These are phyloP conservation scores for Syncephalastrum racemosum DNA, from an alignment of 371 early-diverging fungal species.

Conservation along the genomic window DNA sequence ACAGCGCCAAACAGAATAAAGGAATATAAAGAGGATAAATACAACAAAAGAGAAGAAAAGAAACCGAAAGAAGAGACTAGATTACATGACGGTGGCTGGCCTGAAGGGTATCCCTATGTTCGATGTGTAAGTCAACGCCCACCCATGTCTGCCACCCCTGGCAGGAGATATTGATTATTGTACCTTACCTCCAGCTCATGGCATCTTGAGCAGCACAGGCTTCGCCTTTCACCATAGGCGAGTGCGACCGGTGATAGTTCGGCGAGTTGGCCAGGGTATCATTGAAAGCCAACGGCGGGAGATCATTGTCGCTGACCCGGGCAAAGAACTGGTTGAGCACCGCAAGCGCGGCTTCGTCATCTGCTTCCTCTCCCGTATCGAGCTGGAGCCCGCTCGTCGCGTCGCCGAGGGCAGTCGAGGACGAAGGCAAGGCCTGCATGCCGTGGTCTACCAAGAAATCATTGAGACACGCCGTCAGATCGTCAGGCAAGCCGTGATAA, in stretches of 20 bases:
- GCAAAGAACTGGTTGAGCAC: conserved; percentile 24
- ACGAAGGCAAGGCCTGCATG: conserved; percentile 6
- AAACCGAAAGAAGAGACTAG: too few relatives aligned
- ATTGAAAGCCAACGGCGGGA: conserved; percentile 15
- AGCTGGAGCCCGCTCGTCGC: neutral
- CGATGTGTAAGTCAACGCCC: too few relatives aligned
- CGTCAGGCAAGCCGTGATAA: conserved; percentile 42
- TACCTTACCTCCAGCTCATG: too few relatives aligned
- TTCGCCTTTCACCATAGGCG: neutral
- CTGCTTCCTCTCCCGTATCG: conserved; percentile 1
- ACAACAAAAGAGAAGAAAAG: too few relatives aligned
- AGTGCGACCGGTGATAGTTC: conserved; percentile 16
- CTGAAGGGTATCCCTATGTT: too few relatives aligned
- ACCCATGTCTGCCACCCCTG: too few relatives aligned
- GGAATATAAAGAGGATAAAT: too few relatives aligned
- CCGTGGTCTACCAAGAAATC: conserved; percentile 39
- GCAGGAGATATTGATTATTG: too few relatives aligned
- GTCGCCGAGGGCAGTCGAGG: neutral
- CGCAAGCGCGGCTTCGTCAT: conserved; percentile 11
- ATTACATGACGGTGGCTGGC: too few relatives aligned
- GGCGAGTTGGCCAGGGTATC: conserved; percentile 40
- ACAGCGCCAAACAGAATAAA: too few relatives aligned
- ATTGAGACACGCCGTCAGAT: conserved; percentile 37
- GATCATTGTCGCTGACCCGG: conserved; percentile 4
- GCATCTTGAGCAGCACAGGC: too few relatives aligned